Evolutionary conservation across 208 protist genomes (phyloP), one percentile per base, ranked within the genome.

Genomic region (Wallacemonas collosoma): DNA sequence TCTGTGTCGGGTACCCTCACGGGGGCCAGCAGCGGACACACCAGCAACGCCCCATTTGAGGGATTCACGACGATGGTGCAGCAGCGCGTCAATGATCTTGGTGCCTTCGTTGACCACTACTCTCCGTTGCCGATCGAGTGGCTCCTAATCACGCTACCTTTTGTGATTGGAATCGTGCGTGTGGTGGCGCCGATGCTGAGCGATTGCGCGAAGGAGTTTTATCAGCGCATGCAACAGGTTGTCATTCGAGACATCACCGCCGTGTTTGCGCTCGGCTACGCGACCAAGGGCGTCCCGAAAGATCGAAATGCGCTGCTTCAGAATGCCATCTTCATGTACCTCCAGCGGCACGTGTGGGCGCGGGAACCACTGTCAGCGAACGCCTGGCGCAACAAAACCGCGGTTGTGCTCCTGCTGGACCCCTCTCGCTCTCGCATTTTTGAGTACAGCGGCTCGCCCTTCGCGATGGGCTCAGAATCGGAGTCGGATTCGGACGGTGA

Each of bases 301-400:
- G 72, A 80, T 66, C 73, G 84, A 58, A 89, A 90, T 68, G 81
- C 76, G 40, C 63, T 94, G 17, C 68, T 91, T 61, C 82, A 91
- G 61, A 94, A 94, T 62, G 83, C 86, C 15, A 75, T 93, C 14
- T 75, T 94, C 41, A 73, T 87, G 58, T 91, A 90, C 80, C 65
- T 94, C 3, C 63, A 48, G 17, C 17, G 79, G 58, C 63, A 66
- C n/a, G 78, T 81, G 68, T 86, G 81, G 79, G 38, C 68, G n/a
- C 61, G 60, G 41, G 75, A 68, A 3, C 73, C 83, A 11, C 35
- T 85, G 7, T 72, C 77, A 6, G 41, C 71, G 17, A 72, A 54
- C n/a, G 62, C 56, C 38, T 85, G 83, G 82, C 38, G 73, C 7
- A 78, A 81, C 68, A 85, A 81, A 60, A 38, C 68, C 40, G 83